phyloP scores from a whole-genome alignment of 805 yeast species.

The Saccharomycopsis selenospora region DNA sequence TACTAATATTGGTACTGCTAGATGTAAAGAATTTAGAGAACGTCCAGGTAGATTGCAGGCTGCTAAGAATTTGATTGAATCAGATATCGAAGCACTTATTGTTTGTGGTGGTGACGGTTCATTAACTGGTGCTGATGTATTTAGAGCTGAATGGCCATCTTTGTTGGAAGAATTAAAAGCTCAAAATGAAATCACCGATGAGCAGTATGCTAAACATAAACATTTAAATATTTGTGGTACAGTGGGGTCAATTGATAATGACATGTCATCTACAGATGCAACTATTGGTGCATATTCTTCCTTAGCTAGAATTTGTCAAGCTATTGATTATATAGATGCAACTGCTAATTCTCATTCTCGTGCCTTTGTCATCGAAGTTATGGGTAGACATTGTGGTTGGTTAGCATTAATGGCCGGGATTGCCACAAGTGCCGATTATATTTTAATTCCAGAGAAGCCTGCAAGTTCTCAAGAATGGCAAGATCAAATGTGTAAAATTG shows the following conservation, averaged over 20 bases:
- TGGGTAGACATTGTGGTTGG: constrained; percentile 93
- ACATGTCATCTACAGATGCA: constrained; percentile 78
- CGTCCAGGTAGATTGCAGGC: constrained; percentile 58
- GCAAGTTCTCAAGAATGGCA: constrained; percentile 58
- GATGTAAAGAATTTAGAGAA: constrained; percentile 62
- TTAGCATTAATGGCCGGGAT: constrained; percentile 75
- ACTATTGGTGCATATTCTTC: constrained; percentile 81
- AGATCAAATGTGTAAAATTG: constrained; percentile 57
- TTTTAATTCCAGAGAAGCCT: constrained; percentile 76
- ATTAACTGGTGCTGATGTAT: constrained; percentile 73
- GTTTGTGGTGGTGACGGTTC: constrained; percentile 86
- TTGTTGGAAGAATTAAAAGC: constrained; percentile 49
- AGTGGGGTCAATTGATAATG: constrained; percentile 81
- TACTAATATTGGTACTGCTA: constrained; percentile 72
- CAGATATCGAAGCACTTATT: constrained; percentile 70
- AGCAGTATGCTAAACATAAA: constrained; percentile 41
- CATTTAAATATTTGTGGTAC: constrained; percentile 65
- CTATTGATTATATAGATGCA: constrained; percentile 76
- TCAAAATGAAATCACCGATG: constrained; percentile 38
- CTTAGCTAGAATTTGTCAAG: constrained; percentile 63
- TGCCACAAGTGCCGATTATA: constrained; percentile 73
- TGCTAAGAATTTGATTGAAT: constrained; percentile 56
- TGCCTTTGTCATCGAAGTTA: constrained; percentile 78
- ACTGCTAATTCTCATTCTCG: constrained; percentile 79
- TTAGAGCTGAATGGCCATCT: constrained; percentile 73